phyloP scores from a whole-genome alignment of 345 rosid species.

The Cardamine occulta region DNA sequence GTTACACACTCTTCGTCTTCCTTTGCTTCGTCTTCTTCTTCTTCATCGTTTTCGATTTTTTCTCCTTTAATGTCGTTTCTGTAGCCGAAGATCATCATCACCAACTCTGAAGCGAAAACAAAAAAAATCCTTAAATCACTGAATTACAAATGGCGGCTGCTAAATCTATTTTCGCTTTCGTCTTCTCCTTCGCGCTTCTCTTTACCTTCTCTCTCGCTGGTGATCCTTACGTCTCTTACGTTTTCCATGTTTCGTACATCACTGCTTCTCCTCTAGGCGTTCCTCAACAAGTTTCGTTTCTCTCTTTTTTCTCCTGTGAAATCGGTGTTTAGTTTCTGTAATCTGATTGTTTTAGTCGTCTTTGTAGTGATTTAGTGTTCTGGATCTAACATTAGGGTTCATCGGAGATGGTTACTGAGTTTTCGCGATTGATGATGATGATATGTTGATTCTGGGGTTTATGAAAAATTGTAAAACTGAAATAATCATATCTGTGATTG shows the following conservation, averaged over 20 bases:
- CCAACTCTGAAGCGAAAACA: background rate
- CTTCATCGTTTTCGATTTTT: background rate
- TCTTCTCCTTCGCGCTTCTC: slow-evolving; percentile 54
- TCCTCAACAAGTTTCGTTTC: slow-evolving; percentile 72
- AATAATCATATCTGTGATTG: background rate
- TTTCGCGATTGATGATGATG: slow-evolving; percentile 19
- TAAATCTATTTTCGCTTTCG: slow-evolving; percentile 30
- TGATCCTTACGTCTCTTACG: slow-evolving; percentile 63
- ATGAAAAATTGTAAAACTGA: background rate
- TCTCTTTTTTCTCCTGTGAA: background rate
- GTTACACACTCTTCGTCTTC: slow-evolving; percentile 41
- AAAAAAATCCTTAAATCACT: background rate
- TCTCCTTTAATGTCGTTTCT: background rate
- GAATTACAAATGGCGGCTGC: slow-evolving; percentile 32
- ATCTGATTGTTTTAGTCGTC: background rate
- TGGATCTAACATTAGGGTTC: slow-evolving; percentile 4
- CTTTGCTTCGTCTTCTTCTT: background rate
- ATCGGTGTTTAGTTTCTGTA: background rate
- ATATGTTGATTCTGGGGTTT: slow-evolving; percentile 4
- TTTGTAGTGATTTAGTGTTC: background rate
- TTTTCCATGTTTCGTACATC: slow-evolving; percentile 64
- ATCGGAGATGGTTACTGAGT: background rate
- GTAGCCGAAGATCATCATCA: background rate
- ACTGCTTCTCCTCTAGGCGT: slow-evolving; percentile 84
- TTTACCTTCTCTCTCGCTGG: slow-evolving; percentile 54